phyloP scores from a whole-genome alignment of 352 stramenopile species.

The Pythium oligandrum region DNA sequence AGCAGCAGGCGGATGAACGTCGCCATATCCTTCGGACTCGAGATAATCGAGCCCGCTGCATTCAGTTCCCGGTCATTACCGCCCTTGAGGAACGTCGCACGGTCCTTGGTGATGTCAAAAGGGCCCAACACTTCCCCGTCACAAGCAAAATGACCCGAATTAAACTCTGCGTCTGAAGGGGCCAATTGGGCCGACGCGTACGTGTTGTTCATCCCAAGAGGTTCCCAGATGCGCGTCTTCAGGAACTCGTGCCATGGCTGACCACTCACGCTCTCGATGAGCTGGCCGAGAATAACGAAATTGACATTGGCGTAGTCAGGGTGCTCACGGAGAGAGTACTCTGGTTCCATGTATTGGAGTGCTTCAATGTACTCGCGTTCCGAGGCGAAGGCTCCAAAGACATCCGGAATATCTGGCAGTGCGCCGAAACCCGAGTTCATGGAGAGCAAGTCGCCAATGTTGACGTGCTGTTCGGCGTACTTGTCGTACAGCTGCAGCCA shows the following conservation, averaged over 20 bases:
- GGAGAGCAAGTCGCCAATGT: constrained; percentile 40
- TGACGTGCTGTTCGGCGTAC: constrained; percentile 48
- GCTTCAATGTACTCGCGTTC: constrained; percentile 28
- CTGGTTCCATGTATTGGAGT: constrained; percentile 31
- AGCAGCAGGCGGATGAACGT: constrained; percentile 51
- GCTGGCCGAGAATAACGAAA: constrained; percentile 53
- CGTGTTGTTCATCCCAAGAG: constrained; percentile 54
- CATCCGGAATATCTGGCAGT: constrained; percentile 17
- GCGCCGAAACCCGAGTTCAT: constrained; percentile 57
- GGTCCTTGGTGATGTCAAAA: constrained; percentile 30
- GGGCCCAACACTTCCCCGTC: constrained; percentile 36
- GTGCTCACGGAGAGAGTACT: constrained; percentile 35
- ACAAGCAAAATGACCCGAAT: constrained; percentile 44
- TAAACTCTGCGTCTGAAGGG: constrained; percentile 7
- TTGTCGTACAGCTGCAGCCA: constrained; percentile 51
- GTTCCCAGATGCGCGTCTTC: constrained; percentile 39
- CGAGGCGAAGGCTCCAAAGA: constrained; percentile 32
- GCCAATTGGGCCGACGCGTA: constrained; percentile 24
- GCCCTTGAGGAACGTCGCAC: constrained; percentile 27
- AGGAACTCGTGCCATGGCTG: constrained; percentile 50
- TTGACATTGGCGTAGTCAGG: constrained; percentile 64
- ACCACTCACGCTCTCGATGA: constrained; percentile 45
- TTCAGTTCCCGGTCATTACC: constrained; percentile 18
- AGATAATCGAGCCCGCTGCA: constrained; percentile 41
- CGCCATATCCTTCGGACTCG: constrained; percentile 47